A percentile compares a stretch with the other conserved stretches of the same genome.
Evolutionary conservation across 805 yeast genomes (phyloP).

Genomic region (Yarrowia osloensis): DNA sequence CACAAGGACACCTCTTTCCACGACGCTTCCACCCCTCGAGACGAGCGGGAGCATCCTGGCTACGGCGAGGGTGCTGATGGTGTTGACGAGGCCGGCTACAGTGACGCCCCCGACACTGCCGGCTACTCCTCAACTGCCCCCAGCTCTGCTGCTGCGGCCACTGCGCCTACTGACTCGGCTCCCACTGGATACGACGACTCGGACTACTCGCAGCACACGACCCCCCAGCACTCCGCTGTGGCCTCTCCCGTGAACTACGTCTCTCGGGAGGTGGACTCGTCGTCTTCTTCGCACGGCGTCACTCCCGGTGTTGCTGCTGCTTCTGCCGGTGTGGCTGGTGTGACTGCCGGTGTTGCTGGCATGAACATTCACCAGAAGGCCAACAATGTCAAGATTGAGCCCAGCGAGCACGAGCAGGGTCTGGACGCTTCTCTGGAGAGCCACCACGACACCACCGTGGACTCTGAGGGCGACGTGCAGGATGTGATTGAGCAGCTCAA

Average conservation of each 20-base stretch:
- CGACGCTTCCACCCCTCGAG: slow-evolving; percentile 8
- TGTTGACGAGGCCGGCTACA: neutral
- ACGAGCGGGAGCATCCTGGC: neutral
- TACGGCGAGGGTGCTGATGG: neutral
- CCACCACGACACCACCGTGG: neutral
- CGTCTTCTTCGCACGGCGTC: neutral
- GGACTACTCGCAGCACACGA: slow-evolving; percentile 23
- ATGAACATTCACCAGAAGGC: slow-evolving; percentile 14
- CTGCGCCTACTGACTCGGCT: neutral
- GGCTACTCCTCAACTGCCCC: neutral
- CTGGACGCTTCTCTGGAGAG: neutral
- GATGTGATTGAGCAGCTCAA: slow-evolving; percentile 39
- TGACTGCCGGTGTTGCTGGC: slow-evolving; percentile 17
- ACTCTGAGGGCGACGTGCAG: slow-evolving; percentile 51
- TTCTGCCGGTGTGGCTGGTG: slow-evolving; percentile 15
- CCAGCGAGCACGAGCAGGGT: neutral
- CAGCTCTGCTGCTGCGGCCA: neutral
- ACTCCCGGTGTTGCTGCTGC: slow-evolving; percentile 8
- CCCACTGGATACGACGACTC: neutral
- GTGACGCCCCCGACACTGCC: neutral
- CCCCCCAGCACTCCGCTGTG: neutral
- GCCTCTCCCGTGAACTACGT: neutral
- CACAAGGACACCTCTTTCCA: neutral
- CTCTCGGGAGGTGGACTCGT: neutral
- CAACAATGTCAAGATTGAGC: slow-evolving; percentile 13